Percentiles rank a stretch among this genome's conserved stretches.
Evolutionary conservation across 352 stramenopile genomes (phyloP).

Genomic region (Poterioochromonas sp.): DNA sequence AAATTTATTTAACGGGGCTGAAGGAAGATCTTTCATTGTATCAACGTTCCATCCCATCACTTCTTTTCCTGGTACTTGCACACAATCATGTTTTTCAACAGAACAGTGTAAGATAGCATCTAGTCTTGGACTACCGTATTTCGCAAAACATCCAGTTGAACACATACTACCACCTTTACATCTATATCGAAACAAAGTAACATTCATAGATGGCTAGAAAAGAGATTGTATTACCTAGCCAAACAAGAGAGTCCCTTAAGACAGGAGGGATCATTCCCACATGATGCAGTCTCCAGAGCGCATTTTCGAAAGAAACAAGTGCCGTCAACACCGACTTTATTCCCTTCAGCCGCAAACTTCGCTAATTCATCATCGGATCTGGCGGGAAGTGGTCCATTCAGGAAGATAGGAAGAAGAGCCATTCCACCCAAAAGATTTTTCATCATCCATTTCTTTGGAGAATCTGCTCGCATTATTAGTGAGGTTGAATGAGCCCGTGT

Average conservation of each 20-base stretch:
- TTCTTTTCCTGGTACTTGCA: background rate
- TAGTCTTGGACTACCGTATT: conserved; percentile 5
- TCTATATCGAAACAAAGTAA: background rate
- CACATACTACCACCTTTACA: conserved; percentile 19
- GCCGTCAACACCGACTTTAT: conserved; percentile 8
- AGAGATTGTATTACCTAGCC: background rate
- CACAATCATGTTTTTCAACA: conserved; percentile 19
- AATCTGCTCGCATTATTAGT: no score
- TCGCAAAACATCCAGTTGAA: conserved; percentile 17
- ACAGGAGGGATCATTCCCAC: conserved; percentile 14
- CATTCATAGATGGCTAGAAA: background rate
- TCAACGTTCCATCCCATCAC: background rate
- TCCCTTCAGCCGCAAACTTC: conserved; percentile 9
- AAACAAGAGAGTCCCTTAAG: conserved; percentile 2
- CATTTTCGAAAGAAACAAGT: conserved; percentile 1
- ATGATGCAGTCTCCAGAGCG: background rate
- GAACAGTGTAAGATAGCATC: background rate
- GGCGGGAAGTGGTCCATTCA: background rate
- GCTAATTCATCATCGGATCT: conserved; percentile 6
- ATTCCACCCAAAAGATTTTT: background rate
- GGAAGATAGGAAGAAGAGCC: background rate
- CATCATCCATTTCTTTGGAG: no score
- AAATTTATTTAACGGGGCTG: background rate
- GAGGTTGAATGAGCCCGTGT: no score
- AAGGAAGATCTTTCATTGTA: background rate